Evolutionary conservation across 371 early-diverging fungal genomes (phyloP).

Genomic region (Actinomortierella wolfii): DNA sequence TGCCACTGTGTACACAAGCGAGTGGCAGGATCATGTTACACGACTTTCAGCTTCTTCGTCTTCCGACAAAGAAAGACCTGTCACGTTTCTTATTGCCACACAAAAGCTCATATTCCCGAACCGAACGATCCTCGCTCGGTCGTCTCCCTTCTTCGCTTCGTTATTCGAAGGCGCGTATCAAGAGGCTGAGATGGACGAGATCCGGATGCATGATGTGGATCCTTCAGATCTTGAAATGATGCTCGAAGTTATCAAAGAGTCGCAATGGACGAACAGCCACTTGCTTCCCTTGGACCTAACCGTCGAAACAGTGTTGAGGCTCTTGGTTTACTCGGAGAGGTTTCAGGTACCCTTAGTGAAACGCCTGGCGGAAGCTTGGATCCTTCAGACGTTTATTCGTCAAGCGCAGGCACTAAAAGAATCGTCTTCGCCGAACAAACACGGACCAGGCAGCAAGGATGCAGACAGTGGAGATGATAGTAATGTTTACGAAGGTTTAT

Average conservation of each 20-base stretch:
- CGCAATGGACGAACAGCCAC: constrained; percentile 10
- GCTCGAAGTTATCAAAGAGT: constrained; percentile 25
- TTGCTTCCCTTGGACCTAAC: constrained; percentile 29
- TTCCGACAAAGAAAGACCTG: neutral
- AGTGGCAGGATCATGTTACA: constrained; percentile 15
- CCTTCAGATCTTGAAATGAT: constrained; percentile 24
- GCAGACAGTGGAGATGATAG: too few relatives aligned
- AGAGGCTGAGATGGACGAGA: constrained; percentile 22
- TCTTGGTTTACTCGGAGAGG: constrained; percentile 28
- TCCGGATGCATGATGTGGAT: constrained; percentile 20
- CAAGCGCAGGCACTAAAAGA: too few relatives aligned
- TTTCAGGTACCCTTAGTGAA: constrained; percentile 25
- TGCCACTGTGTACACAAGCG: constrained; percentile 7
- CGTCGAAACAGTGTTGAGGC: constrained; percentile 16
- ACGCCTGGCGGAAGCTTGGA: constrained; percentile 32
- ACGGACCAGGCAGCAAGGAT: neutral
- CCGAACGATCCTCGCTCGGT: constrained; percentile 13
- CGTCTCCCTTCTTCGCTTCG: constrained; percentile 19
- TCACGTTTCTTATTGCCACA: constrained; percentile 21
- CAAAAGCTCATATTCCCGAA: constrained; percentile 17
- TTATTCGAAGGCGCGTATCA: constrained; percentile 15
- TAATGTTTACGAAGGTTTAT: constrained; percentile 4
- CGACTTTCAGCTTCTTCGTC: neutral
- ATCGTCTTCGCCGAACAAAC: too few relatives aligned
- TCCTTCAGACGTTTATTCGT: constrained; percentile 7